phyloP scores from a whole-genome alignment of 2,329 filamentous ascomycete species.

The Plenodomus lindquistii region DNA sequence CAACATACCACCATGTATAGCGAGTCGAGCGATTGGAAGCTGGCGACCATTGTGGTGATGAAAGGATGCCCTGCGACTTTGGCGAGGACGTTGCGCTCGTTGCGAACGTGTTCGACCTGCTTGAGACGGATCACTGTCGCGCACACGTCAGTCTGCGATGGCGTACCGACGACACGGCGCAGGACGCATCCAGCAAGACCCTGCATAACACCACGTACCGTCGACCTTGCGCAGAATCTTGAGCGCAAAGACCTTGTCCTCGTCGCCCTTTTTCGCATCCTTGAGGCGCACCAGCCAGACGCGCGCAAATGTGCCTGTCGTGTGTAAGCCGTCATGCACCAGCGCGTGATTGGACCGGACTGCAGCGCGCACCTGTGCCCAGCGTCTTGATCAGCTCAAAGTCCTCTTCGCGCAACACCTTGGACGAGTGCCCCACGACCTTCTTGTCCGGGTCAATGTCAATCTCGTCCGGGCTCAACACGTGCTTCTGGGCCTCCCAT shows the following conservation, averaged over 20 bases:
- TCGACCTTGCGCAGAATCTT: slow-evolving; percentile 73
- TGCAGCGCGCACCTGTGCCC: slow-evolving; percentile 64
- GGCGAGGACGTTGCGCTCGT: slow-evolving; percentile 77
- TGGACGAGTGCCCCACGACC: slow-evolving; percentile 52
- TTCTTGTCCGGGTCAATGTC: slow-evolving; percentile 49
- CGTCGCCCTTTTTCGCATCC: slow-evolving; percentile 55
- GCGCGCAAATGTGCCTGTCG: slow-evolving; percentile 74
- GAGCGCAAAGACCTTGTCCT: slow-evolving; percentile 73
- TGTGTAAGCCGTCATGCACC: slow-evolving; percentile 26
- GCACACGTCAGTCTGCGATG: too few species aligned
- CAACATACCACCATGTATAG: slow-evolving; percentile 71
- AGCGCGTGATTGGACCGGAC: not conserved
- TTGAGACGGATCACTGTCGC: slow-evolving; percentile 73
- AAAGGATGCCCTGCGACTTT: slow-evolving; percentile 81
- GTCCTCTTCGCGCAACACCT: slow-evolving; percentile 58
- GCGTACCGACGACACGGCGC: too few species aligned
- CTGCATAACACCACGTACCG: slow-evolving; percentile 43
- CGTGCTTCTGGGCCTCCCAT: slow-evolving; percentile 52
- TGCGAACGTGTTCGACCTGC: slow-evolving; percentile 83
- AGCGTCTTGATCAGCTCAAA: slow-evolving; percentile 76
- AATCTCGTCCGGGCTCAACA: slow-evolving; percentile 50
- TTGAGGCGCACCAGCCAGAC: slow-evolving; percentile 76
- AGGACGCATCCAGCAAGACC: too few species aligned
- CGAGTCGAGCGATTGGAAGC: slow-evolving; percentile 78
- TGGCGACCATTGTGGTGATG: slow-evolving; percentile 77